Evolutionary conservation across 1,139 yeast genomes (phyloP).

Genomic region (Groenewaldozyma auringiensis): DNA sequence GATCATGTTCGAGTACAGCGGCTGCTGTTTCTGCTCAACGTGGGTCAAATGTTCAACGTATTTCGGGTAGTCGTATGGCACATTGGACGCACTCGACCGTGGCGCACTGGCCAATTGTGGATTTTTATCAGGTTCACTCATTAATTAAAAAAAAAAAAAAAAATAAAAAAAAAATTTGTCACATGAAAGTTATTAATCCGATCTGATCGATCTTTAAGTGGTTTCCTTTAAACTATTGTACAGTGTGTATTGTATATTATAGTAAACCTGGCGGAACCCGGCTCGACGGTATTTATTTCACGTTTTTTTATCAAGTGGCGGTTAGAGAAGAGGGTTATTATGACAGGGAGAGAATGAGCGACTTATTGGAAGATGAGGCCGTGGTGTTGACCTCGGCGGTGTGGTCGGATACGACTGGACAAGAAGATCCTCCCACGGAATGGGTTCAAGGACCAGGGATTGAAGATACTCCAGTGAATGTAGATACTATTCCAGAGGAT

Average conservation of each 20-base stretch:
- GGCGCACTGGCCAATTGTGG: conserved; percentile 18
- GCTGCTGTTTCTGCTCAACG: conserved; percentile 56
- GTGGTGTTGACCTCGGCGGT: not conserved
- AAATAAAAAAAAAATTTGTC: not conserved
- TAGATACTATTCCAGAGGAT: not conserved
- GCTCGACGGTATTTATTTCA: too few relatives aligned
- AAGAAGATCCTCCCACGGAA: not conserved
- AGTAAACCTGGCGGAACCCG: too few relatives aligned
- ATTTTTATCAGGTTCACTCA: not conserved
- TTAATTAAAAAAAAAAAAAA: not conserved
- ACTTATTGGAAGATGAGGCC: not conserved
- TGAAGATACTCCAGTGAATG: not conserved
- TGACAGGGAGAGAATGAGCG: too few relatives aligned
- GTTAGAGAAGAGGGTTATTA: too few relatives aligned
- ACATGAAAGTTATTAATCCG: too few relatives aligned
- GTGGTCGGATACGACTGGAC: not conserved
- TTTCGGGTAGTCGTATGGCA: conserved; percentile 28
- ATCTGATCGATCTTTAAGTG: too few relatives aligned
- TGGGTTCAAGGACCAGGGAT: not conserved
- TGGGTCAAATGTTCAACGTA: conserved; percentile 32
- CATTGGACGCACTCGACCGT: conserved; percentile 17
- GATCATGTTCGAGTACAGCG: conserved; percentile 79
- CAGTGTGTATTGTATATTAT: too few relatives aligned
- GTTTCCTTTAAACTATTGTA: too few relatives aligned
- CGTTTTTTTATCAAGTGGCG: too few relatives aligned